Conservation (phyloP, 148 eudicot species). For the Dianthus caryophyllus region DNA sequence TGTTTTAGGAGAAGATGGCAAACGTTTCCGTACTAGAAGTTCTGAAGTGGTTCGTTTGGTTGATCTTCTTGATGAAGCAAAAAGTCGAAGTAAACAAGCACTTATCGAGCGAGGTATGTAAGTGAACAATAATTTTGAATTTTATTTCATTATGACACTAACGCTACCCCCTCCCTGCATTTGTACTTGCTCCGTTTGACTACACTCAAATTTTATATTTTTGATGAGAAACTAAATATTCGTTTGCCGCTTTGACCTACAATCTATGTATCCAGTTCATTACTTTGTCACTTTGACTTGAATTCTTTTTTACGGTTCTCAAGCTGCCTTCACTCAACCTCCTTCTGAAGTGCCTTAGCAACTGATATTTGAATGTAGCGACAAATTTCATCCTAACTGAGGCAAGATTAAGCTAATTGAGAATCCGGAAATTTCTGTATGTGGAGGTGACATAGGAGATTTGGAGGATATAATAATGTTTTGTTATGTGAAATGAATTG, state of each 20-base stretch:
- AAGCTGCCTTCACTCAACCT: neutral
- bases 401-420: no score
- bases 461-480: neutral
- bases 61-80: conserved; percentile 91
- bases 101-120: conserved; percentile 59
- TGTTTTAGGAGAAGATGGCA: conserved; percentile 88
- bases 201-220: neutral
- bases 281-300: no score
- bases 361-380: no score
- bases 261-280: no score
- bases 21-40: conserved; percentile 72
- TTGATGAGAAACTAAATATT: neutral
- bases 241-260: no score
- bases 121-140: neutral
- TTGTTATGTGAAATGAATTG: neutral
- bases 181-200: neutral
- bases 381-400: no score
- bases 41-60: conserved; percentile 68
- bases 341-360: neutral
- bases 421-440: neutral
- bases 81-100: conserved; percentile 54
- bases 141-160: neutral
- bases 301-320: neutral
- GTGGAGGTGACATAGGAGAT: neutral
- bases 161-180: no score